These are phyloP conservation scores for Lasiosphaeriaceae sp. DNA, from an alignment of 495 filamentous ascomycete species.

Conservation along the genomic window DNA sequence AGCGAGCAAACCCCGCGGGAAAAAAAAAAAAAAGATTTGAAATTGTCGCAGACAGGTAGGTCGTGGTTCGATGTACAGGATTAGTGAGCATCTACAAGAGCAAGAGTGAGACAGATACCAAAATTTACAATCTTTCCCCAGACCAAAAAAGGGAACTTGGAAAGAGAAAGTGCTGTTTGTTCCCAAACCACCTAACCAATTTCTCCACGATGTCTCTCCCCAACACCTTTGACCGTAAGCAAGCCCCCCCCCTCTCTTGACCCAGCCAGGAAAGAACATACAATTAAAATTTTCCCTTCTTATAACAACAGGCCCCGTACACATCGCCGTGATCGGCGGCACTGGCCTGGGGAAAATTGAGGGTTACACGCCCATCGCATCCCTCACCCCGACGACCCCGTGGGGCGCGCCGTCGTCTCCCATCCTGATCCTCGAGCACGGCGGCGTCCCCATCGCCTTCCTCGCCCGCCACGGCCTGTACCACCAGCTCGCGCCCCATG, in stretches of 20 bases:
- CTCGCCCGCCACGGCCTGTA: constrained; percentile 84
- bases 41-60: too few species aligned
- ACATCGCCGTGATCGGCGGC: constrained; percentile 94
- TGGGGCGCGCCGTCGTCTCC: constrained; percentile 91
- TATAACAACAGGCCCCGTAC: constrained; percentile 40
- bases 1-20: constrained; percentile 15
- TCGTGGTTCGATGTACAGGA: too few species aligned
- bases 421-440: constrained; percentile 83
- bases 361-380: constrained; percentile 78
- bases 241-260: neutral
- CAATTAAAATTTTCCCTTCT: too few species aligned
- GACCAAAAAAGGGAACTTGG: neutral
- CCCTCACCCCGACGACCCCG: constrained; percentile 69
- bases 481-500: constrained; percentile 88
- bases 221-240: too few species aligned
- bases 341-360: constrained; percentile 73
- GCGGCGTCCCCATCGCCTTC: constrained; percentile 80
- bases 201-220: too few species aligned
- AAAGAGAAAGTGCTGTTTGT: neutral
- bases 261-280: too few species aligned
- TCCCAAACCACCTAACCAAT: neutral
- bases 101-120: too few species aligned
- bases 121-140: too few species aligned
- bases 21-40: constrained; percentile 12
- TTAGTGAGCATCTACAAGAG: too few species aligned